These are phyloP conservation scores for Lyophyllum semitale DNA, from an alignment of 768 basidiomycete species.

Conservation along the genomic window DNA sequence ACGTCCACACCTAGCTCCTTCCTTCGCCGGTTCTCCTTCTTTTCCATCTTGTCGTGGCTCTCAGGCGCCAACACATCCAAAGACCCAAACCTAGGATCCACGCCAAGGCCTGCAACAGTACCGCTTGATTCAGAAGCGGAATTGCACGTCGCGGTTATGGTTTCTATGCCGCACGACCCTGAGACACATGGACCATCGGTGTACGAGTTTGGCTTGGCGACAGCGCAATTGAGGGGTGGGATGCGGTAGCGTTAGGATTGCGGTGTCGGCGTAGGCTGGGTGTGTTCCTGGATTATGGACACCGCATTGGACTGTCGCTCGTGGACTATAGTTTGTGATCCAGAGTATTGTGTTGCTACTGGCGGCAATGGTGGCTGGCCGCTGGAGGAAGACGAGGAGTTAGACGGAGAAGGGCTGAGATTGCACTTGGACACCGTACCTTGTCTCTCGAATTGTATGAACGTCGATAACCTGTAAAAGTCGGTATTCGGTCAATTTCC, in stretches of 20 bases:
- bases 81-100: not conserved
- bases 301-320: too few relatives aligned
- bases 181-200: constrained; percentile 24
- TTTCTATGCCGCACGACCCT: constrained; percentile 44
- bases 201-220: constrained; percentile 47
- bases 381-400: too few relatives aligned
- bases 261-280: too few relatives aligned
- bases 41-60: constrained; percentile 13
- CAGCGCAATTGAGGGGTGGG: constrained; percentile 32
- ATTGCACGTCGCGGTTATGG: constrained; percentile 43
- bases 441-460: too few relatives aligned
- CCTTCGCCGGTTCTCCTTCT: constrained; percentile 1
- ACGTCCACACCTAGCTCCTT: not conserved
- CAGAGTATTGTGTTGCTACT: too few relatives aligned
- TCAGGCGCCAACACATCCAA: constrained; percentile 1
- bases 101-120: too few relatives aligned
- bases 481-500: too few relatives aligned
- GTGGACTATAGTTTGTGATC: too few relatives aligned
- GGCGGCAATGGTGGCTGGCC: too few relatives aligned
- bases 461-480: too few relatives aligned
- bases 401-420: too few relatives aligned
- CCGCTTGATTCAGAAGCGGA: constrained; percentile 18
- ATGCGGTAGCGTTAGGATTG: constrained; percentile 1
- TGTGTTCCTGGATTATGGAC: not conserved
- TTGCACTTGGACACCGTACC: too few relatives aligned